Conservation (phyloP, 2,329 filamentous ascomycete species). For the Escovopsis sp. region DNA sequence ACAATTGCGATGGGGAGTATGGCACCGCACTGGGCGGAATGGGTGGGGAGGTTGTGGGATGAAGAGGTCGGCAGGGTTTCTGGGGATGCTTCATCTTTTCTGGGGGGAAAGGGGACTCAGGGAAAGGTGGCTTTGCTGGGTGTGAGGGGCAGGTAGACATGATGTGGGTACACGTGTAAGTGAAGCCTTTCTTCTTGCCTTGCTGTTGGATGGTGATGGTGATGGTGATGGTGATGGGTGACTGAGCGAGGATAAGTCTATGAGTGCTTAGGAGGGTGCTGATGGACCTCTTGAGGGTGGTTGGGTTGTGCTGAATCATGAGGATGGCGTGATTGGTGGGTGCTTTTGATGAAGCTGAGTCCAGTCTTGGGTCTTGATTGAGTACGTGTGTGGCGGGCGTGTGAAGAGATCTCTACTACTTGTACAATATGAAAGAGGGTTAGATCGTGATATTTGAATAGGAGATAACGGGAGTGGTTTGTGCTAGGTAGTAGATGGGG, state of each 20-base stretch:
- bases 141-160: neutral
- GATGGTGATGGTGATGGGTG: neutral
- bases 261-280: neutral
- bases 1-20: neutral
- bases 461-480: too few species aligned
- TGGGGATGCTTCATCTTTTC: neutral
- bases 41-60: neutral
- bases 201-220: neutral
- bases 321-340: too few species aligned
- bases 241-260: neutral
- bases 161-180: neutral
- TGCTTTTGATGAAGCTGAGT: too few species aligned
- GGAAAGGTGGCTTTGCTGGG: neutral
- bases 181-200: too few species aligned
- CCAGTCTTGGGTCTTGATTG: too few species aligned
- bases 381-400: too few species aligned
- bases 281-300: too few species aligned
- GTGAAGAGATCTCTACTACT: too few species aligned
- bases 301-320: too few species aligned
- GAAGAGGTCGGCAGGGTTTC: neutral
- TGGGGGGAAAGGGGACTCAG: slow-evolving; percentile 9
- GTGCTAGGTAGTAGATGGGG: too few species aligned
- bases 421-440: too few species aligned
- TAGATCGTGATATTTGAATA: too few species aligned
- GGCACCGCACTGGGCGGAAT: neutral